Evolutionary conservation across 345 rosid genomes (phyloP), one percentile per base, ranked within the genome.

Genomic region (Gossypium herbaceum): DNA sequence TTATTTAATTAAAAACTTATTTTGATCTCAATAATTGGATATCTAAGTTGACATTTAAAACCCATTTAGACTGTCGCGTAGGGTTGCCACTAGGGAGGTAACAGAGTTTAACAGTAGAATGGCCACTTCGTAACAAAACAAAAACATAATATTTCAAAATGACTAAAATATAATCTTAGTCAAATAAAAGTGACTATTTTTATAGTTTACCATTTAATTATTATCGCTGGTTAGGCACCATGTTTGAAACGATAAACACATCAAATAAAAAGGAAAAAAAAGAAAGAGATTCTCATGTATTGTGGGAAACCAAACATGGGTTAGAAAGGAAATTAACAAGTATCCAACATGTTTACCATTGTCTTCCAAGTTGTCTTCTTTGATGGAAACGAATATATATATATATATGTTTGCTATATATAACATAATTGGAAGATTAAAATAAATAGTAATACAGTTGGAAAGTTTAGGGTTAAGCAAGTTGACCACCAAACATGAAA

Each of bases 261-360:
- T 47, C 52, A 16, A 62, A 45, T 70, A 69, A 44, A 47, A 45
- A 34, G 56, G 47, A 1, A 5, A 34, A 6, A 5, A 45, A 45
- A 45, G 41, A 45, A 2, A 45, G 41, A 45, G 10, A 45, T 54
- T 72, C 68, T 61, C 60, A n/a, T 6, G 22, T 2, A 11, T 62
- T 16, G 67, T 64, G 76, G 43, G 25, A 54, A 72, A 47, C 82
- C 77, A 75, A 77, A 79, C 54, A 77, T 11, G 41, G n/a, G 68
- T 20, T 22, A 65, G 3, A 55, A 24, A 50, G 72, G 20, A 50
- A 68, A 59, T 45, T 57, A 62, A 76, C 80, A 82, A 79, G 39
- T 66, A 68, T 76, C 84, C 74, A 85, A 71, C 83, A 82, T 82
- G 85, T 78, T 76, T 72, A 75, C 79, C 25, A 73, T 78, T 63